These are phyloP conservation scores for Solanum rostratum DNA, from an alignment of 257 asterid genomes.

Conservation along the genomic window DNA sequence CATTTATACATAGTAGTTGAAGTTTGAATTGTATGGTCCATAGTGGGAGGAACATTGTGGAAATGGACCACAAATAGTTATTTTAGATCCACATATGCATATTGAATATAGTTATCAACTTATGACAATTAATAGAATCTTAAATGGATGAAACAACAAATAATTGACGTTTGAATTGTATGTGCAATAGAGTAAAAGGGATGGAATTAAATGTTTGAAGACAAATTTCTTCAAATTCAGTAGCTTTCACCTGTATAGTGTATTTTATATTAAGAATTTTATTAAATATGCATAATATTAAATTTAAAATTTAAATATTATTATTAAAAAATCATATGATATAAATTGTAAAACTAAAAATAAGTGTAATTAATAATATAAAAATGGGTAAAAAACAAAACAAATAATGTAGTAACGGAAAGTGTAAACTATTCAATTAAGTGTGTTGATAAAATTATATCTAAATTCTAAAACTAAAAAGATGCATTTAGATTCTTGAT, in stretches of 20 bases:
- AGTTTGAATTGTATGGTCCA: background rate
- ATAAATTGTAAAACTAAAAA: background rate
- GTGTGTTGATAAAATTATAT: background rate
- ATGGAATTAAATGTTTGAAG: background rate
- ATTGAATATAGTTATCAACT: background rate
- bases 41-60: background rate
- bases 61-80: background rate
- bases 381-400: no score
- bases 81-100: background rate
- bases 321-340: no score
- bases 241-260: background rate
- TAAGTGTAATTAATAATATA: background rate
- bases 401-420: background rate
- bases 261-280: background rate
- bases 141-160: background rate
- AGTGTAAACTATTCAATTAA: background rate
- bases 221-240: accelerated
- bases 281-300: background rate
- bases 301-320: background rate
- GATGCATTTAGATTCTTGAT: background rate
- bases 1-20: background rate
- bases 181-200: background rate
- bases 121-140: background rate
- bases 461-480: no score
- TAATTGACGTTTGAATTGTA: background rate